Conservation (phyloP, 345 rosid species). For the Rhodamnia rubescens region DNA sequence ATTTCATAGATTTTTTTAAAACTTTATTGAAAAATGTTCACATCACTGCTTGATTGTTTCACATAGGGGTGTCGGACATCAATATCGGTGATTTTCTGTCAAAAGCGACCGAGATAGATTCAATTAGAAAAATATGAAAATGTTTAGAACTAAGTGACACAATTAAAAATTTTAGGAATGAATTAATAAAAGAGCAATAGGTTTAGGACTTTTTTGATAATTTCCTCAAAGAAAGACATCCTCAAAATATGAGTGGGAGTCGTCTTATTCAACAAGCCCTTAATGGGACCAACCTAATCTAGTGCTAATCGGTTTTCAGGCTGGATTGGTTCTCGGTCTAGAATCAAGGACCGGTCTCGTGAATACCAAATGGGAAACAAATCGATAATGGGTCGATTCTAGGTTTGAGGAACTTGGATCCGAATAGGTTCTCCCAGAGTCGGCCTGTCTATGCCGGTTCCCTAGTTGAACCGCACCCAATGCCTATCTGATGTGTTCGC, state of each 20-base stretch:
- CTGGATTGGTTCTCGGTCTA: accelerated
- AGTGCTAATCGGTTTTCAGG: accelerated
- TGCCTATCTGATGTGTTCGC: neutral
- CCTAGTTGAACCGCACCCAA: too few species aligned
- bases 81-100: too few species aligned
- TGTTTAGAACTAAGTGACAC: too few species aligned
- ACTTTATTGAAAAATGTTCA: too few species aligned
- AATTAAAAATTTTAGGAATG: neutral
- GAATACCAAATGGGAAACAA: neutral
- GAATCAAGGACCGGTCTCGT: neutral
- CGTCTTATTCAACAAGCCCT: neutral
- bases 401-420: neutral
- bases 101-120: too few species aligned
- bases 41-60: too few species aligned
- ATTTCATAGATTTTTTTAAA: too few species aligned
- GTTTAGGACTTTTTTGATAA: accelerated
- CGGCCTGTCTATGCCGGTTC: neutral
- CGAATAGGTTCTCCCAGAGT: neutral
- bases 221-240: neutral
- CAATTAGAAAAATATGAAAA: too few species aligned
- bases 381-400: too few species aligned
- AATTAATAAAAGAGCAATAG: neutral
- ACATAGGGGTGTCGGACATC: too few species aligned
- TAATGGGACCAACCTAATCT: accelerated
- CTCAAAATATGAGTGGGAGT: neutral